A percentile compares a stretch with the other conserved stretches of the same genome.
phyloP scores from a whole-genome alignment of 2,329 filamentous ascomycete species.

The Arthroderma uncinatum region DNA sequence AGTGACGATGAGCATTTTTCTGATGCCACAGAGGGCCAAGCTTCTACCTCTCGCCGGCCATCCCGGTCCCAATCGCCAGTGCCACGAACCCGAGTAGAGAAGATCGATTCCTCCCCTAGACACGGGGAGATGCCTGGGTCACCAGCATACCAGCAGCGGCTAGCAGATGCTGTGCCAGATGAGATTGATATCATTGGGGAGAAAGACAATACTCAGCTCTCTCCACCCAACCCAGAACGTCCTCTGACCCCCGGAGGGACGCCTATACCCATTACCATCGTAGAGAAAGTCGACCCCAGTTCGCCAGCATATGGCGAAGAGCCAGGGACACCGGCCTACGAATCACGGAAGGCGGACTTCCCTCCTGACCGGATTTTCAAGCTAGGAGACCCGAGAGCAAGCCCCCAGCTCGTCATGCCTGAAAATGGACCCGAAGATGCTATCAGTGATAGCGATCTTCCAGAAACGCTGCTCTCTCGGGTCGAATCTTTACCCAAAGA shows the following conservation, averaged over 20 bases:
- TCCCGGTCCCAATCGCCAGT: slow-evolving; percentile 43
- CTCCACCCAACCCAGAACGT: slow-evolving; percentile 32
- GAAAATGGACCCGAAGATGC: neutral
- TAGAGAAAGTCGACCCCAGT: slow-evolving; percentile 50
- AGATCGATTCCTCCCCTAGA: slow-evolving; percentile 47
- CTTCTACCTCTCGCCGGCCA: slow-evolving; percentile 22
- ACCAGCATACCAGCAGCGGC: slow-evolving; percentile 47
- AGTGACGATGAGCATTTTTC: slow-evolving; percentile 54
- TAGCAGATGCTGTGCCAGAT: slow-evolving; percentile 51
- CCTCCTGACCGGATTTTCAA: slow-evolving; percentile 47
- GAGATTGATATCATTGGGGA: slow-evolving; percentile 49
- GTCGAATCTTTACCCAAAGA: slow-evolving; percentile 33
- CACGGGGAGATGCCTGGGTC: slow-evolving; percentile 54
- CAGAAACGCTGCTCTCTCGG: slow-evolving; percentile 36
- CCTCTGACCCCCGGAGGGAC: slow-evolving; percentile 40
- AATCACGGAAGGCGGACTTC: slow-evolving; percentile 47
- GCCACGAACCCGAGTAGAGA: slow-evolving; percentile 52
- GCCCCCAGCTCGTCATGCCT: slow-evolving; percentile 3
- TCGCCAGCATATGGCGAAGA: slow-evolving; percentile 50
- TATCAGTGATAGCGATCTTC: slow-evolving; percentile 20
- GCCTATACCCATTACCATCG: slow-evolving; percentile 47
- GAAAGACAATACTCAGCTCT: slow-evolving; percentile 31
- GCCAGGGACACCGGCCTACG: slow-evolving; percentile 48
- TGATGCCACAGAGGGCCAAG: slow-evolving; percentile 49
- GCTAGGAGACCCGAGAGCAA: slow-evolving; percentile 20